Conservation (phyloP, 805 yeast species). For the Metschnikowia proteae region DNA sequence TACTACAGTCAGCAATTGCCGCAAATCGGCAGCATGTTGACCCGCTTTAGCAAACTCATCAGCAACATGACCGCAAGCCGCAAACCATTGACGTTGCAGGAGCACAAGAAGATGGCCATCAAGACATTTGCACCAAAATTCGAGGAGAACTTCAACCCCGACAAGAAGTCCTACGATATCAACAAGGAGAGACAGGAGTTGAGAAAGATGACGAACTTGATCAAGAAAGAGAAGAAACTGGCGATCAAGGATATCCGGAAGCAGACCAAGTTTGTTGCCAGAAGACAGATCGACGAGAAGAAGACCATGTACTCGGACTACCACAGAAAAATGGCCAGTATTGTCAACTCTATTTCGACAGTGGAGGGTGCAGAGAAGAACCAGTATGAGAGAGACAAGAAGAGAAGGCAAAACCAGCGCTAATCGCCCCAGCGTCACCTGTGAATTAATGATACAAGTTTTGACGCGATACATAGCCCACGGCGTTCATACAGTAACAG, state of each 20-base stretch:
- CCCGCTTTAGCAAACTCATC: conserved; percentile 47
- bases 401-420: conserved; percentile 47
- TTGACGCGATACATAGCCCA: no score
- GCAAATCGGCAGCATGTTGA: conserved; percentile 30
- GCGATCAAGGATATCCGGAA: conserved; percentile 86
- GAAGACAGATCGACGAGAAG: conserved; percentile 78
- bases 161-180: conserved; percentile 84
- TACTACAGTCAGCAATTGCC: conserved; percentile 32
- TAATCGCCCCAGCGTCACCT: conserved; percentile 1
- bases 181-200: conserved; percentile 79
- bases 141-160: conserved; percentile 95
- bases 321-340: conserved; percentile 84
- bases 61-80: conserved; percentile 25
- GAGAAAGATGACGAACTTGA: conserved; percentile 73
- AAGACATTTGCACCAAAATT: conserved; percentile 84
- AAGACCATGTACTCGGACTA: conserved; percentile 71
- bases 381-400: conserved; percentile 83
- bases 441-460: background rate
- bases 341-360: conserved; percentile 82
- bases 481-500: no score
- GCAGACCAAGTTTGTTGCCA: conserved; percentile 81
- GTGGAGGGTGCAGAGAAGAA: conserved; percentile 95
- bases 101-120: conserved; percentile 80
- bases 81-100: conserved; percentile 73
- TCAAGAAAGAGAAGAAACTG: conserved; percentile 88